Conservation (phyloP, 1,284 basidiomycete genomes). For the Meira miltonrushii region DNA sequence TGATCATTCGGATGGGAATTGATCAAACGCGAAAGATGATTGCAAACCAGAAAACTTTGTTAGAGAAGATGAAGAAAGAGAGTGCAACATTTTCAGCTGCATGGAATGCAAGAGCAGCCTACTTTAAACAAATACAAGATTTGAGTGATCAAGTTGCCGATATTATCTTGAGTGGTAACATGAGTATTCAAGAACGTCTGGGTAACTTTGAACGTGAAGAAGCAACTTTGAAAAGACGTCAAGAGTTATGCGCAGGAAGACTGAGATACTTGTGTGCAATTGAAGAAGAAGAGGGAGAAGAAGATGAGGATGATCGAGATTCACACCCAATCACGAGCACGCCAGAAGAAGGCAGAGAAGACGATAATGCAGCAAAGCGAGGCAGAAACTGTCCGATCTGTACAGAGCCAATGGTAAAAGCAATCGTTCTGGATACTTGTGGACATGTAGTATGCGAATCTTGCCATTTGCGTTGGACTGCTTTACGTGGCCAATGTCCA, state of each 20-base stretch:
- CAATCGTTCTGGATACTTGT: slow-evolving; percentile 40
- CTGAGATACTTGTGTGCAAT: slow-evolving; percentile 41
- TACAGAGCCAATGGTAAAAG: slow-evolving; percentile 39
- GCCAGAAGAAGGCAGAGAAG: background rate
- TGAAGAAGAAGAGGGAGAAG: slow-evolving; percentile 12
- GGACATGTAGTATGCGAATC: slow-evolving; percentile 42
- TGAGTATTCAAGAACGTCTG: slow-evolving; percentile 21
- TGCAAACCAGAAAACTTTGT: slow-evolving; percentile 22
- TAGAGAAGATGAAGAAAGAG: slow-evolving; percentile 28
- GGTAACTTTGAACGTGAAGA: slow-evolving; percentile 26
- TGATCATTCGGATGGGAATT: slow-evolving; percentile 17
- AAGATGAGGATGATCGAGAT: background rate
- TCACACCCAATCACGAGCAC: background rate
- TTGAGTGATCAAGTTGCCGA: slow-evolving; percentile 45
- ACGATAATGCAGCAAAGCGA: background rate
- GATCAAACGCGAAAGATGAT: slow-evolving; percentile 20
- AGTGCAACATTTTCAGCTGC: slow-evolving; percentile 21
- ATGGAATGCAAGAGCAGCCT: slow-evolving; percentile 38
- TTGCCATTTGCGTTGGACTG: slow-evolving; percentile 47
- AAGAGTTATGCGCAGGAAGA: slow-evolving; percentile 29
- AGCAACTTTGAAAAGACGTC: slow-evolving; percentile 16
- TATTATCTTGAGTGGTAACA: slow-evolving; percentile 15
- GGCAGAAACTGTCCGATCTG: slow-evolving; percentile 25
- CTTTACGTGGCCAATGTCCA: slow-evolving; percentile 24
- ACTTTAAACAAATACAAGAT: slow-evolving; percentile 47